Evolutionary conservation across 2,329 filamentous ascomycete species (phyloP), one percentile per base, ranked within the genome.

Genomic region (Sphaceloma murrayae): DNA sequence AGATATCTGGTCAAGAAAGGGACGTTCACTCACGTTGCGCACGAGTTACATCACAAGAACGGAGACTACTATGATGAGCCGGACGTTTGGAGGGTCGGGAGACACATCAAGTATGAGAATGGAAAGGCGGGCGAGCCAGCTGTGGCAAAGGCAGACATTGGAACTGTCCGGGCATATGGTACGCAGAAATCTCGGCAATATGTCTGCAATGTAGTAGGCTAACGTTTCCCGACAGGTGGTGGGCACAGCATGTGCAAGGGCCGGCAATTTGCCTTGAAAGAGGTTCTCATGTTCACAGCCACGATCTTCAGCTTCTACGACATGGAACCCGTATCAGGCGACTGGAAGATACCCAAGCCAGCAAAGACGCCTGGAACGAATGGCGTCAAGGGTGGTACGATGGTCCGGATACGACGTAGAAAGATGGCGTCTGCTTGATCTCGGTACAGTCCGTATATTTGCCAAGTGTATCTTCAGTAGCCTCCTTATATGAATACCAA

Each of bases 301-400:
- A 66, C 68, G 1, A 65, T 78, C 16, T 53, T 78, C 14, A 61
- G 66, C 4, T 64, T 74, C 52, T 79, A 74, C 73, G 70, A 78
- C 32, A 67, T 78, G 46, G 61, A 70, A 44, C 64, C 71, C 0
- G 63, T 60, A 1, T 58, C 57, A 36, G 64, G 65, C 11, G 60
- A 58, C 1, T 76, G 75, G 67, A 62, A 62, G 13, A 62, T 78
- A 32, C 77, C 77, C 0, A 61, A 58, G 30, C 65, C 67, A 54
- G 64, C 55, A 52, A 67, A 64, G 50, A 69, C 68, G 4, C 68
- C 64, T 43, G 68, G 66, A 2, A 65, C 74, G 10, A 71, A 68
- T 52, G 61, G 67, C 46, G 75, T 75, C 7, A 64, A 58, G 33
- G 62, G 62, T 10, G 70, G 77, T 52, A 60, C 75, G 5, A 67